Percentiles rank a stretch among this genome's conserved stretches.
phyloP scores from a whole-genome alignment of 139 green algal genomes.

The Micractinium conductrix region DNA sequence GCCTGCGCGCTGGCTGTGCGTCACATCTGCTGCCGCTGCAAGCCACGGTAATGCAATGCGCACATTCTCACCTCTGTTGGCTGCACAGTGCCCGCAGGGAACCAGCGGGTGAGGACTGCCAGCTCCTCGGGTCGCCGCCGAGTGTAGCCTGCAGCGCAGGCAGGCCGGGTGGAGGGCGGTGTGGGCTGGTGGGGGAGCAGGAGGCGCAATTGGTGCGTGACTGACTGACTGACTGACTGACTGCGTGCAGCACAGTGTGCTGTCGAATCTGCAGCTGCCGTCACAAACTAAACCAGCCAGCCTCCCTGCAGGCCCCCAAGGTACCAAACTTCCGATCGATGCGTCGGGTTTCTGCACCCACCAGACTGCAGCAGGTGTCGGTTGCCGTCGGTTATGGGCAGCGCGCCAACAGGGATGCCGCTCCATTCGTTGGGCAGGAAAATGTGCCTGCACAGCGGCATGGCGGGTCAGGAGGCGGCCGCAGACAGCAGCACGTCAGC shows the following conservation, averaged over 20 bases:
- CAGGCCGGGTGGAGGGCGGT: background rate
- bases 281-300: too few relatives aligned
- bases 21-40: too few relatives aligned
- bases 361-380: constrained; percentile 64
- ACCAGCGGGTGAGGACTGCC: constrained; percentile 89
- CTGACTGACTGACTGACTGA: background rate
- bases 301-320: too few relatives aligned
- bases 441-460: too few relatives aligned
- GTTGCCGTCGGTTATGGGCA: constrained; percentile 86
- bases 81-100: constrained; percentile 60
- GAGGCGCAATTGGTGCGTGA: too few relatives aligned
- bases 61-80: too few relatives aligned
- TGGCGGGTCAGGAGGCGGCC: too few relatives aligned
- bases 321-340: too few relatives aligned
- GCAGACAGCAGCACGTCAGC: too few relatives aligned
- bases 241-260: too few relatives aligned
- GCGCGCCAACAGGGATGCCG: constrained; percentile 60
- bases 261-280: background rate
- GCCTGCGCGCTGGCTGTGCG: too few relatives aligned
- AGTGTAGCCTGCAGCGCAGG: constrained; percentile 69
- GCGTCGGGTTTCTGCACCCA: background rate
- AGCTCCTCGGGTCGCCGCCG: constrained; percentile 83
- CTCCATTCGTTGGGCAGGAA: constrained; percentile 93
- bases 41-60: too few relatives aligned
- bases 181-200: background rate